Conservation (phyloP, 2,329 filamentous ascomycete genomes). For the Sarocladium brachiariae region DNA sequence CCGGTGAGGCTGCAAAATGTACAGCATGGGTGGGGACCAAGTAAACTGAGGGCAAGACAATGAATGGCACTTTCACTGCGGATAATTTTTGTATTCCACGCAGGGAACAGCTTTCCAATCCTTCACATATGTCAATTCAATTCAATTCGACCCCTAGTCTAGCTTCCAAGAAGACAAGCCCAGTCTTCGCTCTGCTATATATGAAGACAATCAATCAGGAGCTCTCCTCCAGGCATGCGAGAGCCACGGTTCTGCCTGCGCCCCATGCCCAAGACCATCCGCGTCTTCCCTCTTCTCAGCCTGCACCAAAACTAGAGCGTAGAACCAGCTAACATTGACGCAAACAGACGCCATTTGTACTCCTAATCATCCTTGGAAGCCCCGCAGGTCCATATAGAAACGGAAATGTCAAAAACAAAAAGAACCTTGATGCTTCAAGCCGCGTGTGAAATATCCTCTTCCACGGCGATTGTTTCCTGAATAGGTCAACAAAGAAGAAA, state of each 20-base stretch:
- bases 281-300: background rate
- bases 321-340: background rate
- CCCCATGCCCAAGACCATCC: background rate
- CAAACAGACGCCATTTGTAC: background rate
- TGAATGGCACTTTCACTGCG: too few relatives aligned
- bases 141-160: background rate
- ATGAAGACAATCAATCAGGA: background rate
- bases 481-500: background rate
- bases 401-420: background rate
- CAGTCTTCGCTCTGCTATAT: background rate
- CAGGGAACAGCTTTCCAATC: too few relatives aligned
- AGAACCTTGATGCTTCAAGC: background rate
- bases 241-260: background rate
- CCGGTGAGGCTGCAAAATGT: too few relatives aligned
- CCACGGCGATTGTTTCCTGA: background rate
- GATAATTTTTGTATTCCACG: too few relatives aligned
- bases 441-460: background rate
- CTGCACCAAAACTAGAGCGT: background rate
- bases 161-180: background rate
- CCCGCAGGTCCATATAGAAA: constrained; percentile 1
- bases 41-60: too few relatives aligned
- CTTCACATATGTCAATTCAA: too few relatives aligned
- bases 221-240: background rate
- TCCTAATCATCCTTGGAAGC: background rate
- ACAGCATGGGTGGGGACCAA: too few relatives aligned